phyloP scores from a whole-genome alignment of 2,329 filamentous ascomycete genomes.

The Xylariaceae sp. region DNA sequence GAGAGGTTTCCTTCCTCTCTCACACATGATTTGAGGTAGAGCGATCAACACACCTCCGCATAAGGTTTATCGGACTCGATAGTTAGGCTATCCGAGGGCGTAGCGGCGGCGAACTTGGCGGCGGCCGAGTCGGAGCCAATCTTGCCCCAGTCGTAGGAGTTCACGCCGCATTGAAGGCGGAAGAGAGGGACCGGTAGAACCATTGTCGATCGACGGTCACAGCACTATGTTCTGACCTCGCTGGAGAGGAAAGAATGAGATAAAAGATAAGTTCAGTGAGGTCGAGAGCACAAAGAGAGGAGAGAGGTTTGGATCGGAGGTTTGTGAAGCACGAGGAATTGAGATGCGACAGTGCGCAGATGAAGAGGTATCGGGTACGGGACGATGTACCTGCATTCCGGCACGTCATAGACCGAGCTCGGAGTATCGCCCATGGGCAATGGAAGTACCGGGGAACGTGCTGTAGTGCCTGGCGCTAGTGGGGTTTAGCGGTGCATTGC shows the following conservation, averaged over 20 bases:
- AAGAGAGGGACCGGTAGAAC: constrained; percentile 73
- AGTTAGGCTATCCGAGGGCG: constrained; percentile 66
- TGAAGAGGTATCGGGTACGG: too few species aligned
- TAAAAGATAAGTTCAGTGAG: too few species aligned
- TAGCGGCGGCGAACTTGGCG: constrained; percentile 83
- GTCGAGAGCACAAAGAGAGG: too few species aligned
- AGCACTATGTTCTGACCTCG: not conserved
- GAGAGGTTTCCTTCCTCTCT: not conserved
- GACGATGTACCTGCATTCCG: too few species aligned
- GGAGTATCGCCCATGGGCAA: too few species aligned
- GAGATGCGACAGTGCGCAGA: too few species aligned
- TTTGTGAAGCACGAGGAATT: too few species aligned
- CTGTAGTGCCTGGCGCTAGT: not conserved
- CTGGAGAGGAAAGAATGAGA: not conserved
- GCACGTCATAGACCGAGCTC: too few species aligned
- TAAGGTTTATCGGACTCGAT: constrained; percentile 89
- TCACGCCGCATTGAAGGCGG: constrained; percentile 84
- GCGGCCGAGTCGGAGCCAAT: constrained; percentile 81
- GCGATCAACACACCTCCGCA: constrained; percentile 65
- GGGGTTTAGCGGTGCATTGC: not conserved
- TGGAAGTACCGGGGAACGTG: too few species aligned
- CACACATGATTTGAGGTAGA: not conserved
- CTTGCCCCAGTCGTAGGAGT: constrained; percentile 99
- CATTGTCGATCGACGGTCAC: constrained; percentile 19
- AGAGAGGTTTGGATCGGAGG: too few species aligned